Evolutionary conservation across 768 basidiomycete genomes (phyloP).

Genomic region (Mycena crocata): DNA sequence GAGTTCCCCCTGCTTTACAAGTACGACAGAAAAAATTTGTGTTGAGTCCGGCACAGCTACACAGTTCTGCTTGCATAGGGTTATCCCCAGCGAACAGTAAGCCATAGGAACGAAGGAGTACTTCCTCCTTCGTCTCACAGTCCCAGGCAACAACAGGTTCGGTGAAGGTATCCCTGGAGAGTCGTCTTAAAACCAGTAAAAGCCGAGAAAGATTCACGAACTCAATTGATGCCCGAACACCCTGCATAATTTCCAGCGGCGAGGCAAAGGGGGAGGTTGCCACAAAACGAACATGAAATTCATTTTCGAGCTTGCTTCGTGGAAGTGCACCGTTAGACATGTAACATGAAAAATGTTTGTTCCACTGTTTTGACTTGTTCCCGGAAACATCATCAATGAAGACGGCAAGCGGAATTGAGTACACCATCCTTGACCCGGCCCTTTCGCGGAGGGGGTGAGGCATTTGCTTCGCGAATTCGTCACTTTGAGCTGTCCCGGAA

Average conservation of each 20-base stretch:
- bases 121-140: slow-evolving; percentile 22
- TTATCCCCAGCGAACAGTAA: slow-evolving; percentile 45
- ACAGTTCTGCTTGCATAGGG: slow-evolving; percentile 51
- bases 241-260: slow-evolving; percentile 33
- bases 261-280: slow-evolving; percentile 36
- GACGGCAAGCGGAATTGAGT: slow-evolving; percentile 32
- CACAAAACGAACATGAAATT: slow-evolving; percentile 37
- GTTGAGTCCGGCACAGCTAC: slow-evolving; percentile 44
- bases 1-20: slow-evolving; percentile 44
- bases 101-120: background rate
- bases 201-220: background rate
- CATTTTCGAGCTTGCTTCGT: slow-evolving; percentile 27
- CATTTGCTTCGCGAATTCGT: background rate
- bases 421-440: slow-evolving; percentile 24
- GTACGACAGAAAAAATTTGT: slow-evolving; percentile 47
- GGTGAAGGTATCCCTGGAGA: background rate
- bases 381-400: slow-evolving; percentile 43
- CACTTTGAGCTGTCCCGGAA: background rate
- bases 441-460: slow-evolving; percentile 20
- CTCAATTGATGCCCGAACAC: slow-evolving; percentile 26
- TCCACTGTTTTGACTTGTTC: slow-evolving; percentile 42
- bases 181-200: background rate
- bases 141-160: slow-evolving; percentile 15
- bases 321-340: slow-evolving; percentile 37
- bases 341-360: slow-evolving; percentile 39